Evolutionary conservation across 768 basidiomycete genomes (phyloP).

Genomic region (Aureoboletus auriporus): DNA sequence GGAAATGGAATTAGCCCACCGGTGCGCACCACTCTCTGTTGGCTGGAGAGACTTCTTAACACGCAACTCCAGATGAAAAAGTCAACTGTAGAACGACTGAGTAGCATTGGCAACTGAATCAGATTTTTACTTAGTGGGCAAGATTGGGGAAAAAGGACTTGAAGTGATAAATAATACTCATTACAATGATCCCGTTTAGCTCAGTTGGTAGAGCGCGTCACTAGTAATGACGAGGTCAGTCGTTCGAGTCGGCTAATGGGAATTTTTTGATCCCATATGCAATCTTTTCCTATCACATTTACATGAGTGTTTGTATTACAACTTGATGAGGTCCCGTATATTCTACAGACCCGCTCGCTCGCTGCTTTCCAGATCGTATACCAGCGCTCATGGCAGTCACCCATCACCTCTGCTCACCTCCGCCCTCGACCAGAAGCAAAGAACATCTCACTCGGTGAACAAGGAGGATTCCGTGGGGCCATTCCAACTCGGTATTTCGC

Average conservation of each 20-base stretch:
- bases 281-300: too few relatives aligned
- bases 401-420: constrained; percentile 56
- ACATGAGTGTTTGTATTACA: too few relatives aligned
- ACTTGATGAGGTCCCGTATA: too few relatives aligned
- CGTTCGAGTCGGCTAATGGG: constrained; percentile 58
- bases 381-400: constrained; percentile 42
- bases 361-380: constrained; percentile 33
- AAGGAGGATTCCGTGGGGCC: constrained; percentile 69
- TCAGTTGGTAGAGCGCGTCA: constrained; percentile 61
- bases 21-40: constrained; percentile 37
- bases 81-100: constrained; percentile 21
- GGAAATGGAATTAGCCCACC: constrained; percentile 66
- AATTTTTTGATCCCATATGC: constrained; percentile 12
- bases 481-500: constrained; percentile 69
- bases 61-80: constrained; percentile 26
- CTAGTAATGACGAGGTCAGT: constrained; percentile 70
- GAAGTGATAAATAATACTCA: too few relatives aligned
- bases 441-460: constrained; percentile 25
- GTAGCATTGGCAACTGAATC: constrained; percentile 17
- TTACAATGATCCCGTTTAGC: constrained; percentile 30
- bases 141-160: too few relatives aligned
- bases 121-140: neutral
- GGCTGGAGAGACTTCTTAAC: neutral
- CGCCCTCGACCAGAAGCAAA: constrained; percentile 58
- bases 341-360: neutral